These are phyloP conservation scores for Populus davidiana DNA, from an alignment of 345 rosid genomes.

Conservation along the genomic window DNA sequence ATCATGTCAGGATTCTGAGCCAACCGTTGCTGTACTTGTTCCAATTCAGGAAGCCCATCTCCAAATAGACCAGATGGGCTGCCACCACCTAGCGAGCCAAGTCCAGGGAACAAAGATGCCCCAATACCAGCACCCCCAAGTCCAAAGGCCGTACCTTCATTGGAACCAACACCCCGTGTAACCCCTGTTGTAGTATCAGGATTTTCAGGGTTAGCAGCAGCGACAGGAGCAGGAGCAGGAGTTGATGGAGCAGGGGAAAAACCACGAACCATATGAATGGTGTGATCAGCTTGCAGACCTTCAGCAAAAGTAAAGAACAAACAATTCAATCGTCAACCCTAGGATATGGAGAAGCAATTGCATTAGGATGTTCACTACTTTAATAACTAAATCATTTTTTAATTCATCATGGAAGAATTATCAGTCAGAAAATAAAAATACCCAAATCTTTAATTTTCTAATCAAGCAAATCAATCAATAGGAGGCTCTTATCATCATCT, in stretches of 20 bases:
- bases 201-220: slow-evolving; percentile 25
- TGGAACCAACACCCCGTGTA: slow-evolving; percentile 53
- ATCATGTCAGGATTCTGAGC: slow-evolving; percentile 69
- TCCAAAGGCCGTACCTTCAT: slow-evolving; percentile 40
- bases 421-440: not conserved
- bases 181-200: slow-evolving; percentile 35
- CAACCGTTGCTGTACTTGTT: slow-evolving; percentile 67
- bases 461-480: not conserved
- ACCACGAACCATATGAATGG: slow-evolving; percentile 81
- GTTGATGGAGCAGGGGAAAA: slow-evolving; percentile 44
- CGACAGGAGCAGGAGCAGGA: slow-evolving; percentile 32
- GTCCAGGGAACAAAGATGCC: slow-evolving; percentile 62
- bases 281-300: slow-evolving; percentile 90
- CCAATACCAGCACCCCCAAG: slow-evolving; percentile 45
- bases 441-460: not conserved
- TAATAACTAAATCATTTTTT: not conserved
- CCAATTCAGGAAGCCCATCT: slow-evolving; percentile 62
- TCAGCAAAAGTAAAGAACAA: not conserved
- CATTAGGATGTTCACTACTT: not conserved
- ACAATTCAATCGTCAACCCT: not conserved
- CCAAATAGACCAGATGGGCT: slow-evolving; percentile 41
- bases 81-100: slow-evolving; percentile 53
- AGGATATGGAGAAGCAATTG: not conserved
- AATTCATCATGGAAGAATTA: not conserved
- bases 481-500: not conserved